Percentiles rank a stretch among this genome's conserved stretches.
Conservation (phyloP, 768 basidiomycete species). For the Coprinellus aureogranulatus region DNA sequence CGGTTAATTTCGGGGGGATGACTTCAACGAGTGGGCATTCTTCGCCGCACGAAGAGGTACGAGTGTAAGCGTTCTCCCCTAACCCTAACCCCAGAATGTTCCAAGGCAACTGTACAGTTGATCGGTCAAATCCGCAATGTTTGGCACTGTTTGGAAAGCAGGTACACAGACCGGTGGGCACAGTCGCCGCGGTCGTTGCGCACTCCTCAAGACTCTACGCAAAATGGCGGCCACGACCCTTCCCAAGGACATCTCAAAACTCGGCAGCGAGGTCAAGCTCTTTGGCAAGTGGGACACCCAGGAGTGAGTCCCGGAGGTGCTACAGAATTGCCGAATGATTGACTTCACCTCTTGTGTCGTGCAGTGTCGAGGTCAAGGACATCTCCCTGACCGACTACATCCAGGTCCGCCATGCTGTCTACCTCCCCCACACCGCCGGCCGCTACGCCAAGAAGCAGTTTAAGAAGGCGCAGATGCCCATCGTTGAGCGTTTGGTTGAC, state of each 20-base stretch:
- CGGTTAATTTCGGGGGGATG: no score
- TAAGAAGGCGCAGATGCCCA: slow-evolving; percentile 99
- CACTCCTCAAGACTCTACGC: slow-evolving; percentile 31
- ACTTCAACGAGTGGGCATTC: no score
- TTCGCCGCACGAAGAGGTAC: no score
- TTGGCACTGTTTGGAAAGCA: no score
- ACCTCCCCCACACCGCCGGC: slow-evolving; percentile 97
- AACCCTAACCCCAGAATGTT: no score
- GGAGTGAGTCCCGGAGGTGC: slow-evolving; percentile 87
- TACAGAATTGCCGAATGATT: slow-evolving; percentile 3
- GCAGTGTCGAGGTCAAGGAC: slow-evolving; percentile 96
- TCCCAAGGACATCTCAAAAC: slow-evolving; percentile 77
- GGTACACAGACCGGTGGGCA: slow-evolving; percentile 41
- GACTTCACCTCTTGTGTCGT: slow-evolving; percentile 1
- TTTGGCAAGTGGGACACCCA: slow-evolving; percentile 99
- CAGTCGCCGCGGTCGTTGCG: slow-evolving; percentile 22
- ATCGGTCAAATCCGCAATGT: no score
- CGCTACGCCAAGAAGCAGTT: slow-evolving; percentile 99
- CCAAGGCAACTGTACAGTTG: slow-evolving; percentile 47
- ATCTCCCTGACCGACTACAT: slow-evolving; percentile 99
- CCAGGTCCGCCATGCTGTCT: slow-evolving; percentile 96
- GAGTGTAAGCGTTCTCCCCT: no score
- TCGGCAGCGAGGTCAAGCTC: slow-evolving; percentile 87
- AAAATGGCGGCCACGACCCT: slow-evolving; percentile 73
- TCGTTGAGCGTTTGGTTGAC: slow-evolving; percentile 98